Percentiles rank a stretch among this genome's conserved stretches.
Evolutionary conservation across 208 protist genomes (phyloP).

Genomic region (Leishmania turanica): DNA sequence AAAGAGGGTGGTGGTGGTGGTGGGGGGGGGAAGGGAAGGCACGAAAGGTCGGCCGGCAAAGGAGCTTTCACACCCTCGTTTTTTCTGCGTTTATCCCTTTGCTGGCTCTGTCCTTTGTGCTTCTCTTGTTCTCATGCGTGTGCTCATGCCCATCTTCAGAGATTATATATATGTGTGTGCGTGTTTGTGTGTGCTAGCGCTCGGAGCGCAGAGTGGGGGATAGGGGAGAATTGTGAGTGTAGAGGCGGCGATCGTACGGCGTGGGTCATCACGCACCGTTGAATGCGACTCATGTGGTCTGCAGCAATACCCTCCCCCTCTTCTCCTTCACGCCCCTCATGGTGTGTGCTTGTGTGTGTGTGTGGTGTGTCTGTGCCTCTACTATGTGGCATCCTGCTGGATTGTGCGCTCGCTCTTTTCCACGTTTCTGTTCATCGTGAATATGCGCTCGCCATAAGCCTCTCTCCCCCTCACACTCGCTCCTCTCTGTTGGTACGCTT

Average conservation of each 20-base stretch:
- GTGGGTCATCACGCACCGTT: not conserved
- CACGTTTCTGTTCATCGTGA: not conserved
- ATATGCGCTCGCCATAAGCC: not conserved
- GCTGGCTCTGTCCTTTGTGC: not conserved
- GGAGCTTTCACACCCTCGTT: not conserved
- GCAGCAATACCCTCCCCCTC: not conserved
- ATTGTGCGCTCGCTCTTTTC: not conserved
- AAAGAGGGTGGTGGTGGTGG: not conserved
- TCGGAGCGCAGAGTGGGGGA: not conserved
- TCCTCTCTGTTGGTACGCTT: not conserved
- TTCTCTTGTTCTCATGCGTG: not conserved
- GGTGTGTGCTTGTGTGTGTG: not conserved
- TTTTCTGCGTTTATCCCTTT: not conserved
- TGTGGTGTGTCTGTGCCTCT: not conserved
- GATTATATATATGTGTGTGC: not conserved
- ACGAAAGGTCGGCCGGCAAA: too few species aligned
- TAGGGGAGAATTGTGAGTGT: not conserved
- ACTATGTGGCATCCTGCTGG: not conserved
- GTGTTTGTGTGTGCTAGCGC: not conserved
- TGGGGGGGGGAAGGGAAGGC: not conserved
- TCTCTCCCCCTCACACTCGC: not conserved
- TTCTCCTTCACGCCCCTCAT: conserved; percentile 1
- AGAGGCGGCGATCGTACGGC: not conserved
- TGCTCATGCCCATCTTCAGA: not conserved
- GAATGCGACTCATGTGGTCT: not conserved